Conservation (phyloP, 768 basidiomycete genomes). For the Leccinellum rugosiceps region DNA sequence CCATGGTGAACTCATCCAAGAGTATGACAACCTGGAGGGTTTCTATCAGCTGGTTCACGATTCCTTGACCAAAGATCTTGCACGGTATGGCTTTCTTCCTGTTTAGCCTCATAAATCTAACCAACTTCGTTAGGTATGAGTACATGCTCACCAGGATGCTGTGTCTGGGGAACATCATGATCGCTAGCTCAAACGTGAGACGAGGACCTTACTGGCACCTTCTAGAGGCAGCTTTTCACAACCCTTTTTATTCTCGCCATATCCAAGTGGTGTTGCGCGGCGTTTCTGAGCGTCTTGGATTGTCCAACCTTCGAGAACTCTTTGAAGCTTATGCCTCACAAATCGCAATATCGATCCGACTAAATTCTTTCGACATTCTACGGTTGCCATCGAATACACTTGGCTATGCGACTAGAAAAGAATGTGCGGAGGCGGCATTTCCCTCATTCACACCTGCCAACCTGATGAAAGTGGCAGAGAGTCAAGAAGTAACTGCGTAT, state of each 20-base stretch:
- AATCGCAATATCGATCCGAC: conserved; percentile 63
- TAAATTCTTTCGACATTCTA: conserved; percentile 49
- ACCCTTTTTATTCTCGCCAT: conserved; percentile 25
- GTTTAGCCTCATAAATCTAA: conserved; percentile 15
- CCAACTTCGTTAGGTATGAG: conserved; percentile 55
- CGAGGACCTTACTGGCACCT: conserved; percentile 88
- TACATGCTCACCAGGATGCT: conserved; percentile 70
- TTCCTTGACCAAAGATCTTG: conserved; percentile 42
- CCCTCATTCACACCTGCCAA: conserved; percentile 64
- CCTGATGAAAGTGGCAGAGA: conserved; percentile 43
- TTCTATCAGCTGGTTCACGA: conserved; percentile 48
- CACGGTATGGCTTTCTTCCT: conserved; percentile 41
- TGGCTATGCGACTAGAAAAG: conserved; percentile 67
- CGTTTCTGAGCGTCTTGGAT: conserved; percentile 65
- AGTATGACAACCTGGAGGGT: conserved; percentile 22
- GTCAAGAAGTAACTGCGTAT: conserved; percentile 26
- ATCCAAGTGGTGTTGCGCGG: conserved; percentile 54
- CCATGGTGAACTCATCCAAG: conserved; percentile 28
- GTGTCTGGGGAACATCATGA: conserved; percentile 72
- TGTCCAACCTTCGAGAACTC: conserved; percentile 55
- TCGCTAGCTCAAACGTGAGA: conserved; percentile 71
- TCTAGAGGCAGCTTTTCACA: conserved; percentile 58
- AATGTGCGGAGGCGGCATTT: conserved; percentile 68
- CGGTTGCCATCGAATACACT: conserved; percentile 67
- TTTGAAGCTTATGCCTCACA: conserved; percentile 80